phyloP scores from a whole-genome alignment of 139 green algal species.

The Chlamydomonas applanata region DNA sequence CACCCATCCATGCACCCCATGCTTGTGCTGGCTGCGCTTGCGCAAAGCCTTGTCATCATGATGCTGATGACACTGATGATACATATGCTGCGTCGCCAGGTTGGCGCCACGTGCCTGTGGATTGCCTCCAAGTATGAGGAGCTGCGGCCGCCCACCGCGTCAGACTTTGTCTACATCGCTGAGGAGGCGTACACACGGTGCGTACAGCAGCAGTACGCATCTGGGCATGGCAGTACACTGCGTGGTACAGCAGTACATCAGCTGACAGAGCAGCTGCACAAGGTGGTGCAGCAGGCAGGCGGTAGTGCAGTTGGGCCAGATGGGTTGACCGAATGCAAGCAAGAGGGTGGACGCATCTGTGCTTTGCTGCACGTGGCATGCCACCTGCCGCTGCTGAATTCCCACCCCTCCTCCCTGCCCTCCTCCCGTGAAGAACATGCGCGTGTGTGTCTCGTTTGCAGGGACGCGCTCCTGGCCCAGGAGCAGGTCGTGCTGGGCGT shows the following conservation, averaged over 20 bases:
- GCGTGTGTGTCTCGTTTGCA: too few species aligned
- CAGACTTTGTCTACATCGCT: constrained; percentile 99
- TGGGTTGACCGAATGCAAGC: too few species aligned
- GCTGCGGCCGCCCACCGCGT: constrained; percentile 96
- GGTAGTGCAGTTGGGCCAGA: too few species aligned
- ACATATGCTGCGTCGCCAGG: constrained; percentile 25
- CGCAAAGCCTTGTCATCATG: too few species aligned
- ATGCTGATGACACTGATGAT: too few species aligned
- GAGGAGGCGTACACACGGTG: constrained; percentile 90
- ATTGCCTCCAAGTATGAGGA: constrained; percentile 98
- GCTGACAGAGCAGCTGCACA: too few species aligned
- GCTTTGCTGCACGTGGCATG: neutral
- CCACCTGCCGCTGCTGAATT: neutral
- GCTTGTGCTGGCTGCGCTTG: too few species aligned
- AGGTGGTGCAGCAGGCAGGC: too few species aligned
- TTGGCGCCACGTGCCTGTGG: constrained; percentile 94
- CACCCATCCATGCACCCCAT: too few species aligned
- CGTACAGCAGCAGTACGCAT: neutral
- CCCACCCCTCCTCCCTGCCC: neutral
- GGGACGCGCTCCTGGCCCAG: constrained; percentile 90
- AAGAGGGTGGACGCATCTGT: too few species aligned
- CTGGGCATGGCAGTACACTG: neutral
- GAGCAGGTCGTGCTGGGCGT: constrained; percentile 94
- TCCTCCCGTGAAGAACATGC: too few species aligned
- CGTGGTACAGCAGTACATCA: too few species aligned